Percentiles rank a stretch among this genome's conserved stretches.
These are phyloP conservation scores for Jamesozyma piceae DNA, from an alignment of 805 yeast species.

Conservation along the genomic window DNA sequence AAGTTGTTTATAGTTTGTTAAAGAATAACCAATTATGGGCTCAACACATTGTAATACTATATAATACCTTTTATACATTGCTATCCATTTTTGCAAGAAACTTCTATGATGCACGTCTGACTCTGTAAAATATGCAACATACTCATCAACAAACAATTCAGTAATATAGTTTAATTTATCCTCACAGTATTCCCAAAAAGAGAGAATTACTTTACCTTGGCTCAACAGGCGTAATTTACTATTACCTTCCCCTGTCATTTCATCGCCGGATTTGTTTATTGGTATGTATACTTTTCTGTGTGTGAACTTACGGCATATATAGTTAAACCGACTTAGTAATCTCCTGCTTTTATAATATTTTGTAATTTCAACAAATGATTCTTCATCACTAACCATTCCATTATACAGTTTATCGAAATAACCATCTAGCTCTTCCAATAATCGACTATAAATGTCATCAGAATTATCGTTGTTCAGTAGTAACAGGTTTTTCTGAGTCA, in stretches of 20 bases:
- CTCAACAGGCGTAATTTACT: not conserved
- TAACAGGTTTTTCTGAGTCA: too few species aligned
- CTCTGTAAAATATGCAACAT: not conserved
- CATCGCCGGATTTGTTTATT: not conserved
- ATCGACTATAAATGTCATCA: not conserved
- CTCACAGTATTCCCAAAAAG: slow-evolving; percentile 6
- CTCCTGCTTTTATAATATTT: not conserved
- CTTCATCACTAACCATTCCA: not conserved
- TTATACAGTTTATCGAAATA: not conserved
- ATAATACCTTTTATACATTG: slow-evolving; percentile 1
- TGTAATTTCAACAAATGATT: not conserved
- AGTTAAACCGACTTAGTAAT: not conserved
- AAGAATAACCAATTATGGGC: slow-evolving; percentile 9
- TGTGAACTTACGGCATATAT: slow-evolving; percentile 6
- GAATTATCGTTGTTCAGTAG: too few species aligned
- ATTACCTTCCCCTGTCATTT: not conserved
- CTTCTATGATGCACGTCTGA: not conserved
- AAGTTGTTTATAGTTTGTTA: slow-evolving; percentile 7
- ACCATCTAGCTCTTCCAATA: not conserved
- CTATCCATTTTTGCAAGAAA: slow-evolving; percentile 1
- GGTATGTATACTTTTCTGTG: slow-evolving; percentile 5
- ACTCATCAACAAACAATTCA: not conserved
- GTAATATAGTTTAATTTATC: not conserved
- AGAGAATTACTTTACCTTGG: slow-evolving; percentile 4
- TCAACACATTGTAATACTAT: slow-evolving; percentile 3